phyloP scores from a whole-genome alignment of 192 early-diverging fungal species.

The Physocladia obscura region DNA sequence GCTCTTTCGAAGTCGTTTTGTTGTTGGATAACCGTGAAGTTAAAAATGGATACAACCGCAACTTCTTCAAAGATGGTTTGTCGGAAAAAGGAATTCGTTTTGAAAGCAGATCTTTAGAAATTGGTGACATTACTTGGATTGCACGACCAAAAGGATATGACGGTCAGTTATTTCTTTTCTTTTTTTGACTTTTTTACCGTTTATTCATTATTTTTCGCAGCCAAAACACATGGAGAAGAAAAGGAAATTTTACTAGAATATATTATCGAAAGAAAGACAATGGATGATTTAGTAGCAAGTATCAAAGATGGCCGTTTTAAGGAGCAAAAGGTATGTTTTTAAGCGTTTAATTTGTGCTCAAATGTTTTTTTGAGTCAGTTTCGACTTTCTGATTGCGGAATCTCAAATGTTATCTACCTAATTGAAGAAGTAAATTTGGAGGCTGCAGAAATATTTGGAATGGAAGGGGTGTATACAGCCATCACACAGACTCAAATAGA shows the following conservation, averaged over 20 bases:
- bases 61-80: conserved; percentile 71
- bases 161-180: not conserved
- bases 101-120: conserved; percentile 61
- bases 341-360: conserved; percentile 14
- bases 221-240: conserved; percentile 28
- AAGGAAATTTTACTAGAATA: conserved; percentile 77
- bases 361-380: conserved; percentile 43
- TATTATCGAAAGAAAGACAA: conserved; percentile 89
- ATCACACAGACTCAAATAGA: conserved; percentile 73
- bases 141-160: conserved; percentile 44
- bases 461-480: conserved; percentile 67
- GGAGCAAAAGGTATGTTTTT: conserved; percentile 79
- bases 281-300: conserved; percentile 86
- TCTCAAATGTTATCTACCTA: conserved; percentile 79
- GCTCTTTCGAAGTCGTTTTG: conserved; percentile 65
- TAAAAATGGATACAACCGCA: conserved; percentile 59
- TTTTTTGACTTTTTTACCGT: not conserved
- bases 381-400: conserved; percentile 69
- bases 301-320: conserved; percentile 91
- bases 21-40: conserved; percentile 86
- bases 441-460: conserved; percentile 57
- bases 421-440: conserved; percentile 77
- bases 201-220: not conserved
- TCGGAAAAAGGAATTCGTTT: conserved; percentile 54
- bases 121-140: conserved; percentile 92